Percentiles rank a stretch among this genome's conserved stretches.
Evolutionary conservation across 2,329 filamentous ascomycete genomes (phyloP).

Genomic region (Thelonectria discophora): DNA sequence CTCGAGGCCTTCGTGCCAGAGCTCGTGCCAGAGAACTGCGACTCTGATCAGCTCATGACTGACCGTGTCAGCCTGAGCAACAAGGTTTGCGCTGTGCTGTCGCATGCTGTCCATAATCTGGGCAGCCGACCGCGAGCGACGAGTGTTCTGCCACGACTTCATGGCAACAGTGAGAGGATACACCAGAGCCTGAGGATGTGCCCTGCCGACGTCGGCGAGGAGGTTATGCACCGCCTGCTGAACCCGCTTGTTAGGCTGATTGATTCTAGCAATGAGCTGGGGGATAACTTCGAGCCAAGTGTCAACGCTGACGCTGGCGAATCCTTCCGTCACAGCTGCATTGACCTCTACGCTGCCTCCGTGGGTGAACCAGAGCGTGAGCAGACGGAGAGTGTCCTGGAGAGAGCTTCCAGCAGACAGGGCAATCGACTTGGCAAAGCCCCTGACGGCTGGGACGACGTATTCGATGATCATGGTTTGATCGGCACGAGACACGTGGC

Average conservation of each 20-base stretch:
- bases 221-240: slow-evolving; percentile 92
- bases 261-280: slow-evolving; percentile 96
- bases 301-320: slow-evolving; percentile 91
- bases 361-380: slow-evolving; percentile 97
- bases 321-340: slow-evolving; percentile 86
- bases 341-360: slow-evolving; percentile 91
- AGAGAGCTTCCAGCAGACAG: slow-evolving; percentile 91
- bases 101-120: slow-evolving; percentile 99
- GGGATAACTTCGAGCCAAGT: slow-evolving; percentile 99
- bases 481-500: slow-evolving; percentile 56
- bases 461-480: slow-evolving; percentile 80
- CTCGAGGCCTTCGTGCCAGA: slow-evolving; percentile 98
- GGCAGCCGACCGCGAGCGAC: slow-evolving; percentile 85
- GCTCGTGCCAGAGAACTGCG: slow-evolving; percentile 96
- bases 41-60: slow-evolving; percentile 97
- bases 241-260: slow-evolving; percentile 89
- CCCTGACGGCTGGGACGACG: slow-evolving; percentile 91
- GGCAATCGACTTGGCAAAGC: slow-evolving; percentile 97
- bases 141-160: slow-evolving; percentile 86
- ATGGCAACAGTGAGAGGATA: slow-evolving; percentile 98
- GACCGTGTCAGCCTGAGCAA: slow-evolving; percentile 94
- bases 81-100: slow-evolving; percentile 88
- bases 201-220: slow-evolving; percentile 89
- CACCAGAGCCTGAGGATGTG: slow-evolving; percentile 94
- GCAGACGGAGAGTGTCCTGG: slow-evolving; percentile 90